Evolutionary conservation across 306 rosid genomes (phyloP), one percentile per base, ranked within the genome.

Genomic region (Calophaca sinica): DNA sequence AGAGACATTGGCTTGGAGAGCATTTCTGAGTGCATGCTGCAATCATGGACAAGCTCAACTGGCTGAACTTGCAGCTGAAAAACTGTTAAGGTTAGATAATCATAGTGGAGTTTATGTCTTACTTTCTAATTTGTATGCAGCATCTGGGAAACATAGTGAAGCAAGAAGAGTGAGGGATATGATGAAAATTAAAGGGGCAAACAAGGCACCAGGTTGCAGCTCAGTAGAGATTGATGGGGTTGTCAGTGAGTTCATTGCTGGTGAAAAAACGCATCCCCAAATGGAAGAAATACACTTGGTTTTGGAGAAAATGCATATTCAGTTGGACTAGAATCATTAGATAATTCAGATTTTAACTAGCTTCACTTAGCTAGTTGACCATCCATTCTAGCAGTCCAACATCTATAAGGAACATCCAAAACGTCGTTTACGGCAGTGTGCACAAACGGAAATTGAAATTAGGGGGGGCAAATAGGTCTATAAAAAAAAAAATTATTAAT

Each of bases 191-290:
- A 84, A 79, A 46, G 90, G 91, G 31, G 70, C 83, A 36, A 80
- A 86, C 12, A 90, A 90, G 79, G 81, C 74, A 59, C 93, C 96
- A 0, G 98, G 98, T 31, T 90, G 96, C 67, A 93, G 98, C 81
- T 87, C 85, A 9, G 83, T 90, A 4, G 87, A 93, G 88, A 70
- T 87, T 67, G 79, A 83, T 61, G 87, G 92, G 7, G 79, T 64
- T 32, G 84, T 88, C 7, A 73, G 74, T 28, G 94, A 93, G 80
- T 93, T 90, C 75, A 75, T 90, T 68, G 96, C 93, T 0, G 87
- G 88, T 66, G 89, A 88, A 76, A 84, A 81, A 81, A 83, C 75
- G 0, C 90, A 87, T 75, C 84, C 77, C 2, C 78, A 70, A 6
- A 79, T 87, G 80, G 84, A 74, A 35, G 86, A 87, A 20, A 87